Percentiles rank a stretch among this genome's conserved stretches.
phyloP scores from a whole-genome alignment of 495 filamentous ascomycete genomes.

The Penicillium bialowiezense region DNA sequence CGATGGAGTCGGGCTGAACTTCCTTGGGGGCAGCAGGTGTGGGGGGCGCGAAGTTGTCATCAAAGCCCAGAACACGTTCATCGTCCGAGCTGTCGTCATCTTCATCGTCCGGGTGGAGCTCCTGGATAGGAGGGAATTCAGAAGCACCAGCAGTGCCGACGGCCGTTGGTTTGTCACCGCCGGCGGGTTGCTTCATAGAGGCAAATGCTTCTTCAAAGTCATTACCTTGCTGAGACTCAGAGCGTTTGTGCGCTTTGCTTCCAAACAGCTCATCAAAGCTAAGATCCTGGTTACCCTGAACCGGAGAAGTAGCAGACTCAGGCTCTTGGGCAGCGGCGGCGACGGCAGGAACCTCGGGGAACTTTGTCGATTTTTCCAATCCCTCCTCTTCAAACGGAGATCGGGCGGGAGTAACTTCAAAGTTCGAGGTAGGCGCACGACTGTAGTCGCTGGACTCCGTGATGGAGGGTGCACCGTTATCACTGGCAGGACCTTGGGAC shows the following conservation, averaged over 20 bases:
- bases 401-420: slow-evolving; percentile 16
- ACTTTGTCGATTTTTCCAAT: slow-evolving; percentile 22
- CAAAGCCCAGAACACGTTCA: slow-evolving; percentile 71
- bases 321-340: slow-evolving; percentile 14
- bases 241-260: slow-evolving; percentile 52
- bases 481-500: slow-evolving; percentile 44
- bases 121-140: slow-evolving; percentile 95
- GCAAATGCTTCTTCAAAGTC: slow-evolving; percentile 51
- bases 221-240: slow-evolving; percentile 54
- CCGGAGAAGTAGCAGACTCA: slow-evolving; percentile 20
- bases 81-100: slow-evolving; percentile 70
- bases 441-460: slow-evolving; percentile 25
- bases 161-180: slow-evolving; percentile 25
- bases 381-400: slow-evolving; percentile 50
- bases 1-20: slow-evolving; percentile 30
- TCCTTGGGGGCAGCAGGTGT: slow-evolving; percentile 46
- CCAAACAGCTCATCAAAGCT: slow-evolving; percentile 56
- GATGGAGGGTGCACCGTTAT: slow-evolving; percentile 15
- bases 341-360: slow-evolving; percentile 23
- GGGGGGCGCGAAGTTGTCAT: slow-evolving; percentile 82
- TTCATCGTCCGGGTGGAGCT: slow-evolving; percentile 74
- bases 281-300: slow-evolving; percentile 27
- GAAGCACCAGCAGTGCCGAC: slow-evolving; percentile 30
- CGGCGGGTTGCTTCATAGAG: slow-evolving; percentile 33
- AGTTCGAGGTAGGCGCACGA: slow-evolving; percentile 16